Conservation (phyloP, 305 asterid species). For the Solanum hybrid region DNA sequence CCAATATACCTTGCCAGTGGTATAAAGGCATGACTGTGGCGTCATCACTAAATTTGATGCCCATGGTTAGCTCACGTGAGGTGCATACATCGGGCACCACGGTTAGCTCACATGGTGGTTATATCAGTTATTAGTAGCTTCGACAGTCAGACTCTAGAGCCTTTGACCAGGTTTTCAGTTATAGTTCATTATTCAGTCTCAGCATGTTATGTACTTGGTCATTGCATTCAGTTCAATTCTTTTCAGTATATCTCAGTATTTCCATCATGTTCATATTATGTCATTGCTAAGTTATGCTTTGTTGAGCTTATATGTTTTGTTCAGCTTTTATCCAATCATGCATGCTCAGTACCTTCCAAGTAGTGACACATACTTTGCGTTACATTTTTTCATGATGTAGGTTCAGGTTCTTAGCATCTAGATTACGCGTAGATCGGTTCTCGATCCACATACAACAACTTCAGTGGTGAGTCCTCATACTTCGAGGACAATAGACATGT, state of each 20-base stretch:
- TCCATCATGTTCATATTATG: too few relatives aligned
- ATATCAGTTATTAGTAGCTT: too few relatives aligned
- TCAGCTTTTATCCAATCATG: neutral
- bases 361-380: neutral
- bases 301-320: neutral
- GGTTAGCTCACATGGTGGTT: neutral
- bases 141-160: neutral
- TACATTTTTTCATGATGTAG: neutral
- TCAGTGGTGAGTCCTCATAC: neutral
- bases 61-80: neutral
- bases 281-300: too few relatives aligned
- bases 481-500: neutral
- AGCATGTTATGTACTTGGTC: neutral
- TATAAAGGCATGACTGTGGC: neutral
- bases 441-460: neutral
- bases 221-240: too few relatives aligned
- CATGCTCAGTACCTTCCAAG: neutral
- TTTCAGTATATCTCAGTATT: too few relatives aligned
- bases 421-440: neutral
- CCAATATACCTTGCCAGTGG: neutral
- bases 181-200: neutral
- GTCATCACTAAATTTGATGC: neutral
- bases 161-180: neutral
- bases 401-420: neutral
- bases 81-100: neutral